Percentiles rank a stretch among this genome's conserved stretches.
Conservation (phyloP, 2,329 filamentous ascomycete species). For the Cladophialophora exuberans region DNA sequence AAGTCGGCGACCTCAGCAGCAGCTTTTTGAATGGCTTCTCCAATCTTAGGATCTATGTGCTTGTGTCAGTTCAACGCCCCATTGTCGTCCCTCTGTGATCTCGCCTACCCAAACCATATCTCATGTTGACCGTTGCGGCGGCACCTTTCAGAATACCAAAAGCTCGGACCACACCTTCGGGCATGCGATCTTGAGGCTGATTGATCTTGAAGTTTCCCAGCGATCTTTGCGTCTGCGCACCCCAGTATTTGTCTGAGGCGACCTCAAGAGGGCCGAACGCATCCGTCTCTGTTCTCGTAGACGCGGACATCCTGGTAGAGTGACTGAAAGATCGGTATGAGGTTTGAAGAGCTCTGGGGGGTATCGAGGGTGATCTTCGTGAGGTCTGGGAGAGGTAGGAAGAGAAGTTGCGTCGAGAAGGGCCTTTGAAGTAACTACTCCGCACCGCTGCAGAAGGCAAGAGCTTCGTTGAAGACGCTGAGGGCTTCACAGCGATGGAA, state of each 20-base stretch:
- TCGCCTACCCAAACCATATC: conserved; percentile 76
- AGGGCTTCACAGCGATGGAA: conserved; percentile 13
- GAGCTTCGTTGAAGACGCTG: conserved; percentile 28
- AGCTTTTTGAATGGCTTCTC: conserved; percentile 91
- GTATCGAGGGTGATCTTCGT: conserved; percentile 7
- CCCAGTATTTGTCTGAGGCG: conserved; percentile 89
- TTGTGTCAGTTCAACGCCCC: conserved; percentile 23
- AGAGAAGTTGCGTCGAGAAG: conserved; percentile 23
- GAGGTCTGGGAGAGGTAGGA: conserved; percentile 20
- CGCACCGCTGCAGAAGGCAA: conserved; percentile 21
- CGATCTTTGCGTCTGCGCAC: conserved; percentile 61
- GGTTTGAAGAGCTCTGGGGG: conserved; percentile 9
- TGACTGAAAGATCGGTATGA: conserved; percentile 28
- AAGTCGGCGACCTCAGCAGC: conserved; percentile 89
- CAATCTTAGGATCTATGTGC: conserved; percentile 76
- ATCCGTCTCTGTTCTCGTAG: conserved; percentile 85
- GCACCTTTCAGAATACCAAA: conserved; percentile 98
- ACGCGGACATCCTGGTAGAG: conserved; percentile 25
- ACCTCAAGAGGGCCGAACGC: conserved; percentile 93
- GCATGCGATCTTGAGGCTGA: conserved; percentile 98
- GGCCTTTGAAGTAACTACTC: conserved; percentile 28
- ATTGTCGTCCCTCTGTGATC: not conserved
- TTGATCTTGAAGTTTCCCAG: conserved; percentile 99
- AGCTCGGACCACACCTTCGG: conserved; percentile 84
- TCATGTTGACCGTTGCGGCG: conserved; percentile 93